phyloP scores from a whole-genome alignment of 495 filamentous ascomycete species.

The Aspergillus nidulans region DNA sequence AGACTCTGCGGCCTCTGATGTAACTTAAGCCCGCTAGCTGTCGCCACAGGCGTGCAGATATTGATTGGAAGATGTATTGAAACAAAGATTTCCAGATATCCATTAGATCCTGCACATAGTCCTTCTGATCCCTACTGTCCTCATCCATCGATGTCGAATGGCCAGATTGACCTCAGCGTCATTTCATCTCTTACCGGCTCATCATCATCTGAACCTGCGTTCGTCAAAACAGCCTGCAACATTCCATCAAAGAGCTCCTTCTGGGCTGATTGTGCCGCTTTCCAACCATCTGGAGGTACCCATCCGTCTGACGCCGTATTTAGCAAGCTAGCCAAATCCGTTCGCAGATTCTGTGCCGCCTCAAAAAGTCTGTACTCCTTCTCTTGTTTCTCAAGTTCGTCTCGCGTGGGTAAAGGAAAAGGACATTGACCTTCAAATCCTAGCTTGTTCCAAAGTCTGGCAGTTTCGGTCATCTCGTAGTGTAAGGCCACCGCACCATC shows the following conservation, averaged over 20 bases:
- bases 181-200: slow-evolving; percentile 30
- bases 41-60: background rate
- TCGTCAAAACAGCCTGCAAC: slow-evolving; percentile 28
- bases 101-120: background rate
- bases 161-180: slow-evolving; percentile 33
- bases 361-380: slow-evolving; percentile 35
- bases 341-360: slow-evolving; percentile 29
- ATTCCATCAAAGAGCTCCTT: slow-evolving; percentile 31
- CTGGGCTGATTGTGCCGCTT: slow-evolving; percentile 29
- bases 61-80: background rate
- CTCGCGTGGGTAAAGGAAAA: slow-evolving; percentile 28
- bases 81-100: background rate
- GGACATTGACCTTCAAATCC: slow-evolving; percentile 35
- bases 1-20: no score
- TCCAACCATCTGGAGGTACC: slow-evolving; percentile 33
- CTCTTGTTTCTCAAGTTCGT: slow-evolving; percentile 28
- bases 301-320: slow-evolving; percentile 37
- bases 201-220: slow-evolving; percentile 24
- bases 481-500: slow-evolving; percentile 38
- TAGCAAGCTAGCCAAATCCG: slow-evolving; percentile 27
- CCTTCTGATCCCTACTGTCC: no score
- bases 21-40: background rate
- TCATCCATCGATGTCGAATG: slow-evolving; percentile 26
- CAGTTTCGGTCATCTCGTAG: slow-evolving; percentile 38
- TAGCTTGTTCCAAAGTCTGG: slow-evolving; percentile 33